Percentiles rank a stretch among this genome's conserved stretches.
Evolutionary conservation across 2,329 filamentous ascomycete species (phyloP).

Genomic region (Fusarium pseudocircinatum): DNA sequence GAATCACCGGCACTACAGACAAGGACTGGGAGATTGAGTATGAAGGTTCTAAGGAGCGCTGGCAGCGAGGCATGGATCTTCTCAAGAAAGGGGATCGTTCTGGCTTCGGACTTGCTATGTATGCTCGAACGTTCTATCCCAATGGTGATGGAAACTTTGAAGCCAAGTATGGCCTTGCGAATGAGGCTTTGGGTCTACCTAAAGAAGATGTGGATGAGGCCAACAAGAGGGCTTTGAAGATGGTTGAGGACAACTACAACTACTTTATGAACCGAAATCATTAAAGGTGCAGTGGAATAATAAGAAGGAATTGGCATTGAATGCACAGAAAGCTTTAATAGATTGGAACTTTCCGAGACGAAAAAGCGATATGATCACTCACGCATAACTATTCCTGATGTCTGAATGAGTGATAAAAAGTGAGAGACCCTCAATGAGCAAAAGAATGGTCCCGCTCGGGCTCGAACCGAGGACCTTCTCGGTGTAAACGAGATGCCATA

Average conservation of each 20-base stretch:
- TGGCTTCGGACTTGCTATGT: conserved; percentile 63
- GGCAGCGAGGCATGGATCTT: conserved; percentile 55
- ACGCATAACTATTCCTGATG: not conserved
- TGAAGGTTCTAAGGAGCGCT: conserved; percentile 59
- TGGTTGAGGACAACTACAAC: conserved; percentile 44
- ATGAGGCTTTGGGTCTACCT: conserved; percentile 65
- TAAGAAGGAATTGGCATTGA: not conserved
- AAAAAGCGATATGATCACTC: rapidly evolving
- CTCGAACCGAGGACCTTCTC: conserved; percentile 41
- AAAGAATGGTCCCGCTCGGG: conserved; percentile 37
- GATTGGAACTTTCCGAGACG: not conserved
- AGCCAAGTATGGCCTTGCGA: conserved; percentile 51
- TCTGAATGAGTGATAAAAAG: not conserved
- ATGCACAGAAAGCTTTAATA: rapidly evolving
- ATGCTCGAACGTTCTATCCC: conserved; percentile 63
- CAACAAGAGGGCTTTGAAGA: conserved; percentile 59
- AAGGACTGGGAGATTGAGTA: conserved; percentile 60
- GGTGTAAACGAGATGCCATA: conserved; percentile 40
- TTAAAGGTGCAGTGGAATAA: not conserved
- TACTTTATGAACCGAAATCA: conserved; percentile 29
- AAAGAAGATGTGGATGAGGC: conserved; percentile 67
- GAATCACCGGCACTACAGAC: conserved; percentile 66
- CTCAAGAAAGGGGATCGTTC: conserved; percentile 52
- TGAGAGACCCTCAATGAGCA: rapidly evolving
- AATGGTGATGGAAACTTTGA: conserved; percentile 53